Evolutionary conservation across 148 eudicot genomes (phyloP).

Genomic region (Beta vulgaris): DNA sequence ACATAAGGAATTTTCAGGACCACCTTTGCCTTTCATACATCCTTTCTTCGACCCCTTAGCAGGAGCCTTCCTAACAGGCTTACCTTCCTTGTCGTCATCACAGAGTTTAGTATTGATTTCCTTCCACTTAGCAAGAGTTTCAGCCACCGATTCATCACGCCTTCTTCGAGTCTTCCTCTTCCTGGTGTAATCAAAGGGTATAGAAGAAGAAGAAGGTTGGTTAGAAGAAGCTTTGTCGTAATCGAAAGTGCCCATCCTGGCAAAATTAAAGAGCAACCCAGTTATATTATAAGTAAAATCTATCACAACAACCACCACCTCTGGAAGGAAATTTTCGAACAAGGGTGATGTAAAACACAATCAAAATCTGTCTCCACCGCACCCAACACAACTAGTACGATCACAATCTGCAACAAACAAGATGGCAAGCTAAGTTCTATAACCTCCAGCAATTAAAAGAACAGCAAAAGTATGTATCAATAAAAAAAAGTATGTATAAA

Average conservation of each 20-base stretch:
- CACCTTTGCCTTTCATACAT: conserved; percentile 96
- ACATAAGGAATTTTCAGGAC: conserved; percentile 62
- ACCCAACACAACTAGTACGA: conserved; percentile 9
- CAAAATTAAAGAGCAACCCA: neutral
- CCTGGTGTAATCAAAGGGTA: conserved; percentile 35
- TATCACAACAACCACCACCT: conserved; percentile 24
- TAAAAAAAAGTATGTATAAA: too few relatives aligned
- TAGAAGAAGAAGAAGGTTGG: conserved; percentile 23
- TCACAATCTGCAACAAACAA: conserved; percentile 29
- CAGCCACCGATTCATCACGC: conserved; percentile 42
- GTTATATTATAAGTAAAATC: neutral
- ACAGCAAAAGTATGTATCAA: too few relatives aligned
- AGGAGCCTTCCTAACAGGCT: conserved; percentile 52
- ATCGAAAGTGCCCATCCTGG: conserved; percentile 37
- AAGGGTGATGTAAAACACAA: conserved; percentile 12
- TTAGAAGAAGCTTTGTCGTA: conserved; percentile 32
- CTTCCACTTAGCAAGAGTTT: conserved; percentile 69
- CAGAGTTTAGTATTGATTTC: conserved; percentile 48
- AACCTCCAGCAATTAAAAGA: conserved; percentile 5
- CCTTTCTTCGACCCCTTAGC: conserved; percentile 94
- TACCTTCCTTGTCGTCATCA: conserved; percentile 11
- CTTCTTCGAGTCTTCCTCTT: conserved; percentile 63
- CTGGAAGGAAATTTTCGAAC: neutral
- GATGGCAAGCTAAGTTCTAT: conserved; percentile 13
- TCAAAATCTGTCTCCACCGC: neutral